Conservation (phyloP, 1,284 basidiomycete genomes). For the Lignosus rhinocerotis region DNA sequence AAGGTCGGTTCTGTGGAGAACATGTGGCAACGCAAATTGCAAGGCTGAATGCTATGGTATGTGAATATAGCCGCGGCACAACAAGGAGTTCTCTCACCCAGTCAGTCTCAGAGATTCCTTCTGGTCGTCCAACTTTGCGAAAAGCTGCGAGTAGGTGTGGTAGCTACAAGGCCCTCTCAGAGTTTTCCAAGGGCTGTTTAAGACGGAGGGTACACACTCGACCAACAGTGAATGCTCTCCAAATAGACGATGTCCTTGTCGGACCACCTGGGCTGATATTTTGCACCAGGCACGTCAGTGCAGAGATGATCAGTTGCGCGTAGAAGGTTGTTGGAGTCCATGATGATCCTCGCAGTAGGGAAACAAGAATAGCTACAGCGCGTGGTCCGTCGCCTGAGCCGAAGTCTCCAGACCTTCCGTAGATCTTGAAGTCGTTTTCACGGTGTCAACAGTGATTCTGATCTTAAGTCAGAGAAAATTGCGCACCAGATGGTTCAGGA, state of each 20-base stretch:
- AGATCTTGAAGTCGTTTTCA: conserved; percentile 42
- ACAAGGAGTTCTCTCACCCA: conserved; percentile 45
- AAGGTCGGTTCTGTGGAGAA: conserved; percentile 52
- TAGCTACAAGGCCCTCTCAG: conserved; percentile 43
- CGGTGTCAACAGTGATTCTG: not conserved
- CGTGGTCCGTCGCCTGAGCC: conserved; percentile 61
- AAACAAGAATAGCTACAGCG: conserved; percentile 57
- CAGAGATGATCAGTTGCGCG: conserved; percentile 63
- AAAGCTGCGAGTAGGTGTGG: conserved; percentile 58
- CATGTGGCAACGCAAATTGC: conserved; percentile 50
- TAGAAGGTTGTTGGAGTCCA: conserved; percentile 70
- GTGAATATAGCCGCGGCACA: conserved; percentile 10
- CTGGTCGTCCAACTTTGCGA: conserved; percentile 52
- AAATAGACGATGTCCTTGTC: conserved; percentile 45
- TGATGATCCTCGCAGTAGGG: conserved; percentile 60
- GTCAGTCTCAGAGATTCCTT: conserved; percentile 51
- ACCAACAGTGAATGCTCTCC: conserved; percentile 72
- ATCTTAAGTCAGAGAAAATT: not conserved
- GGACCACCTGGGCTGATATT: conserved; percentile 35
- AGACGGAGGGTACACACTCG: conserved; percentile 46
- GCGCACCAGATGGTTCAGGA: conserved; percentile 60
- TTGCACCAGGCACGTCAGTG: conserved; percentile 61
- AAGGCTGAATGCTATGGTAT: conserved; percentile 52
- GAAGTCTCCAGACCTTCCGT: conserved; percentile 55
- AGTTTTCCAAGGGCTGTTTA: not conserved